A percentile compares a stretch with the other conserved stretches of the same genome.
These are phyloP conservation scores for Phytophthora pisi DNA, from an alignment of 352 stramenopile genomes.

Conservation along the genomic window DNA sequence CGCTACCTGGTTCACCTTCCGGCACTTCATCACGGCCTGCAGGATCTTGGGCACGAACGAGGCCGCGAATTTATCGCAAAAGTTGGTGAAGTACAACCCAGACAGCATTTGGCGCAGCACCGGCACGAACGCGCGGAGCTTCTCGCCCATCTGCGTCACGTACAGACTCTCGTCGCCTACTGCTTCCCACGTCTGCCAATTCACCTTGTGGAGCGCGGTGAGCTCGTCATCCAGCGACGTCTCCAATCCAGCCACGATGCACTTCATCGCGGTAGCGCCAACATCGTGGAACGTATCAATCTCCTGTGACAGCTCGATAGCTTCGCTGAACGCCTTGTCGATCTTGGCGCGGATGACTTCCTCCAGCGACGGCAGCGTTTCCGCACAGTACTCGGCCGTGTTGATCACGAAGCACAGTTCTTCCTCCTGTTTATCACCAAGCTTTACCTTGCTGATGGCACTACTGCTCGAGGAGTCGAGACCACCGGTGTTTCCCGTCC, in stretches of 20 bases:
- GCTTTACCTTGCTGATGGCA: slow-evolving; percentile 48
- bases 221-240: slow-evolving; percentile 91
- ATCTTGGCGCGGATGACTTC: slow-evolving; percentile 97
- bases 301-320: slow-evolving; percentile 93
- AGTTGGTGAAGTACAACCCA: slow-evolving; percentile 96
- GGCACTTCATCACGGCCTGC: slow-evolving; percentile 88
- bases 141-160: slow-evolving; percentile 93
- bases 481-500: slow-evolving; percentile 18
- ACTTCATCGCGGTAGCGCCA: slow-evolving; percentile 93
- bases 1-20: slow-evolving; percentile 95
- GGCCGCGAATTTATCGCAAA: slow-evolving; percentile 98
- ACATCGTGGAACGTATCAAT: slow-evolving; percentile 97
- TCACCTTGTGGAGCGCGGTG: slow-evolving; percentile 88
- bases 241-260: slow-evolving; percentile 94
- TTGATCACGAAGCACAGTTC: slow-evolving; percentile 98
- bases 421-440: slow-evolving; percentile 93
- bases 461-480: slow-evolving; percentile 33
- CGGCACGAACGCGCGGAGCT: slow-evolving; percentile 93
- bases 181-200: slow-evolving; percentile 94
- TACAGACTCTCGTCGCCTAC: slow-evolving; percentile 97
- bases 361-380: slow-evolving; percentile 95
- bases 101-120: slow-evolving; percentile 91
- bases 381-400: slow-evolving; percentile 98
- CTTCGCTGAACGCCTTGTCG: slow-evolving; percentile 91
- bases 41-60: slow-evolving; percentile 93